A percentile compares a stretch with the other conserved stretches of the same genome.
These are phyloP conservation scores for Cercospora citrullina DNA, from an alignment of 2,329 filamentous ascomycete genomes.

Conservation along the genomic window DNA sequence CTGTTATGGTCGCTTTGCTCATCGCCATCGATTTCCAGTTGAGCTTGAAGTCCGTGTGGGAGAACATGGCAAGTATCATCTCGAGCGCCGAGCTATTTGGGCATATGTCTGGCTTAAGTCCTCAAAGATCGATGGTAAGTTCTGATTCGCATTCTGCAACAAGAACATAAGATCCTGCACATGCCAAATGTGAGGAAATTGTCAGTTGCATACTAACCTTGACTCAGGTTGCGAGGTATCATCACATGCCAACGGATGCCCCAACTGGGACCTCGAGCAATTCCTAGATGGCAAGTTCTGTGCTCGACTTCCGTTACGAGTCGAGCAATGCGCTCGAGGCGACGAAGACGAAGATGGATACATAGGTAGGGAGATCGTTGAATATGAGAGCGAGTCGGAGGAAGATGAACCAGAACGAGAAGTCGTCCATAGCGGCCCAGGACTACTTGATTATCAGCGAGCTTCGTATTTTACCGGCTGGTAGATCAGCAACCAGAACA, in stretches of 20 bases:
- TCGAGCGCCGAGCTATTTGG: slow-evolving; percentile 22
- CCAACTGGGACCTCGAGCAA: slow-evolving; percentile 30
- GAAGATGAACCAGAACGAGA: slow-evolving; percentile 23
- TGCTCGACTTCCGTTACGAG: slow-evolving; percentile 14
- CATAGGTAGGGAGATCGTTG: slow-evolving; percentile 24
- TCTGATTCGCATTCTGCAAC: not conserved
- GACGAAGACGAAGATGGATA: slow-evolving; percentile 25
- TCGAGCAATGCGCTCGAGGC: slow-evolving; percentile 20
- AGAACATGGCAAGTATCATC: not conserved
- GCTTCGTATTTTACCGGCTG: slow-evolving; percentile 2
- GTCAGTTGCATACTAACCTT: not conserved
- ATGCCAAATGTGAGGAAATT: not conserved
- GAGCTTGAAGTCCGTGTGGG: slow-evolving; percentile 30
- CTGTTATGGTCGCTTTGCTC: slow-evolving; percentile 29
- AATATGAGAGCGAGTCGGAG: slow-evolving; percentile 17
- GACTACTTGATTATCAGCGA: slow-evolving; percentile 19
- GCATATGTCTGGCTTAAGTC: slow-evolving; percentile 27
- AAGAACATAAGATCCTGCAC: not conserved
- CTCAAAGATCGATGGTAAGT: slow-evolving; percentile 13
- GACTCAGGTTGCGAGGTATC: slow-evolving; percentile 13
- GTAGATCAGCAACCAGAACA: not conserved
- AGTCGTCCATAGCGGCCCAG: slow-evolving; percentile 17
- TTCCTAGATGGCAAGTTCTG: slow-evolving; percentile 27
- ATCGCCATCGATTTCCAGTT: slow-evolving; percentile 24
- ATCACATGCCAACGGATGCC: slow-evolving; percentile 11